phyloP scores from a whole-genome alignment of 129 eudicot species.

The Escallonia herrerae region DNA sequence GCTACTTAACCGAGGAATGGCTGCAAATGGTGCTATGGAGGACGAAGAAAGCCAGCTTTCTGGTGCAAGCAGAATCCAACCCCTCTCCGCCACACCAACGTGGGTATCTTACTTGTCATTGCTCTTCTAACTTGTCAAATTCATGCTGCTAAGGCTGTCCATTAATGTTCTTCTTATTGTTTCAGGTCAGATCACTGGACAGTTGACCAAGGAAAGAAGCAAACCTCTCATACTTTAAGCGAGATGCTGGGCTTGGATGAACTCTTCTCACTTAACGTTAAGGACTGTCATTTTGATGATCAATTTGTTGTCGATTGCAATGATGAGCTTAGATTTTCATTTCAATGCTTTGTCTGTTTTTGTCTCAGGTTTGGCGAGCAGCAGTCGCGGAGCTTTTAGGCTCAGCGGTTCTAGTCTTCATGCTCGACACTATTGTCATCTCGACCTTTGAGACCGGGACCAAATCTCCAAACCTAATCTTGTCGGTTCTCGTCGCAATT shows the following conservation, averaged over 20 bases:
- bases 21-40: conserved; percentile 24
- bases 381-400: conserved; percentile 67
- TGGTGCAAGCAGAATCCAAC: conserved; percentile 41
- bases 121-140: neutral
- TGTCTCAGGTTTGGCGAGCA: conserved; percentile 63
- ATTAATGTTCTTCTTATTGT: neutral
- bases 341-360: neutral
- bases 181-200: conserved; percentile 35
- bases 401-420: conserved; percentile 58
- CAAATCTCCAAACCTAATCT: conserved; percentile 44
- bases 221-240: conserved; percentile 29
- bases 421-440: conserved; percentile 67
- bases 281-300: too few species aligned
- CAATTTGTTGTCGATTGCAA: too few species aligned
- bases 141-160: conserved; percentile 6
- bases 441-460: conserved; percentile 43
- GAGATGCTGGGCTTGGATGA: conserved; percentile 61
- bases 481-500: conserved; percentile 40
- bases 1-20: conserved; percentile 20
- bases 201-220: conserved; percentile 33
- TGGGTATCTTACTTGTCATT: conserved; percentile 11
- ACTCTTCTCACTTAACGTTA: conserved; percentile 45
- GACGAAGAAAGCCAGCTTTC: conserved; percentile 47
- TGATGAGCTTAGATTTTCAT: too few species aligned
- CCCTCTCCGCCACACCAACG: conserved; percentile 39